Base-by-base conservation (phyloP, 176 grass and related monocot genomes). In the Rhynchospora breviuscula region DNA sequence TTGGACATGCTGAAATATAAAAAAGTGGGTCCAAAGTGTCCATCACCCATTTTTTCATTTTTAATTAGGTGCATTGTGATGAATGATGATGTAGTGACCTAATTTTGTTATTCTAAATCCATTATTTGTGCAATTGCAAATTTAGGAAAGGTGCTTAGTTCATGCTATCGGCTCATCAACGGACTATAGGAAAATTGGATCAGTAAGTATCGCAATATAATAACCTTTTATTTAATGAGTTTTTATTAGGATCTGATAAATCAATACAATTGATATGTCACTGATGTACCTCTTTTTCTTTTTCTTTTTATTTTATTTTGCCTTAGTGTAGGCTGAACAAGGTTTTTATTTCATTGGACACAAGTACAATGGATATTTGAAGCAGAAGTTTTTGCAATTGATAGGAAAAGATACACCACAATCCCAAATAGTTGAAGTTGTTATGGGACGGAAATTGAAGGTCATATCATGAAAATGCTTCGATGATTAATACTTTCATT, bases 381-480 rank as follows among this genome's bases (percentile, higher is more conserved):
- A 85, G 79, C 88, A 94, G 71, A 94, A 92, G 52, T 90, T 94
- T 29, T 82, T 75, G 33, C 81, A 86, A 72, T 89, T 97, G 78
- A 85, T 92, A 74, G 94, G 92, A 62, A 71, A 89, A 6, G 88
- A 90, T 48, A 78, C 88, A 87, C 92, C 90, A 35, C 85, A 74
- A 21, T 85, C 71, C 22, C 92, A 92, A 85, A 87, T 87, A 83
- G 92, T 92, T 1, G 90, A 97, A 91, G 92, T 97, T 26, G 79
- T 94, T 57, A 97, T 97, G 94, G 94, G 92, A 85, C 82, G 92
- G 35, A 83, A 91, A 88, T 83, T 97, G 84, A 81, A 92, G 94
- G 94, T 94, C 8, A 59, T 81, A 56, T 59, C 56, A 59, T n/a
- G 7, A 18, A 59, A 59, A 17, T 59, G 15, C 5, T 59, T 59